A percentile compares a stretch with the other conserved stretches of the same genome.
Conservation (phyloP, 2,329 filamentous ascomycete genomes). For the Orbilia javanica region DNA sequence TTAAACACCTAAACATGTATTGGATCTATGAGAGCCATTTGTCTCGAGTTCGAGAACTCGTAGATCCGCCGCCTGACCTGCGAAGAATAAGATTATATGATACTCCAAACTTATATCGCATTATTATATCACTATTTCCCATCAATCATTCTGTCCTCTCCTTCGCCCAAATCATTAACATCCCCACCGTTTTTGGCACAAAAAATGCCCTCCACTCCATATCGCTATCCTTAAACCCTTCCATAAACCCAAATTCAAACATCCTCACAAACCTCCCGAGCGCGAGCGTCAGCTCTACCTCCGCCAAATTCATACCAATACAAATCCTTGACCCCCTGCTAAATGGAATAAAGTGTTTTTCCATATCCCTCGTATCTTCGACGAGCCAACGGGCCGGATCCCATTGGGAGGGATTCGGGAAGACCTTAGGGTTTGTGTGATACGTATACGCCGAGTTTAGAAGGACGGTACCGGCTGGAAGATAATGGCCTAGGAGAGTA, state of each 20-base stretch:
- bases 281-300: conserved; percentile 38
- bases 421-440: conserved; percentile 39
- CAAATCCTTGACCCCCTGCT: conserved; percentile 41
- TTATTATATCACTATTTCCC: no score
- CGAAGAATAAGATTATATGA: no score
- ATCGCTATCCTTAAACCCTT: conserved; percentile 36
- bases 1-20: no score
- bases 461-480: conserved; percentile 17
- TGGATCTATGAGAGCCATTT: no score
- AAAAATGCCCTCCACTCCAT: conserved; percentile 48
- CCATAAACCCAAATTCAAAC: conserved; percentile 38
- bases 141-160: conserved; percentile 47
- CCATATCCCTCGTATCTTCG: conserved; percentile 38
- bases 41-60: no score
- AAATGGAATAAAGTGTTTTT: conserved; percentile 49
- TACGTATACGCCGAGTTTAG: conserved; percentile 35
- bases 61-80: no score
- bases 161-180: conserved; percentile 30
- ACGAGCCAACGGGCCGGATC: conserved; percentile 41
- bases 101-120: no score
- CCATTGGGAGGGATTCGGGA: conserved; percentile 37
- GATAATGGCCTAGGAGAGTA: conserved; percentile 16
- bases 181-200: conserved; percentile 40
- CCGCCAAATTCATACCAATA: conserved; percentile 47
- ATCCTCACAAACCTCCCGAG: conserved; percentile 38